Conservation (phyloP, 352 stramenopile genomes). For the Phytophthora sp. region DNA sequence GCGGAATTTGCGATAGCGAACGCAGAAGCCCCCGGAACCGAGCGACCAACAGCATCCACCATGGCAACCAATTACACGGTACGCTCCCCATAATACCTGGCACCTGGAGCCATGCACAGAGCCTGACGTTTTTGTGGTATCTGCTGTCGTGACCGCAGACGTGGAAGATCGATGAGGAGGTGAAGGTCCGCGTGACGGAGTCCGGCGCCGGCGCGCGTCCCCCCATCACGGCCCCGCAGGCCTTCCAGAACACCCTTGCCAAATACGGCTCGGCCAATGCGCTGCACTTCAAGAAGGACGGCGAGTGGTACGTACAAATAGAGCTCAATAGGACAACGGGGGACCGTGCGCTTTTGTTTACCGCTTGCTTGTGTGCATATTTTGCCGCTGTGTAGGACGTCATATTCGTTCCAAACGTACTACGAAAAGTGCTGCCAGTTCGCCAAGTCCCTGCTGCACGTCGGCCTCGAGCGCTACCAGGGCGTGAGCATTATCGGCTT, state of each 20-base stretch:
- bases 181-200: constrained; percentile 72
- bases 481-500: constrained; percentile 91
- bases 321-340: no score
- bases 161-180: constrained; percentile 88
- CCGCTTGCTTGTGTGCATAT: not conserved
- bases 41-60: constrained; percentile 14
- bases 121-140: constrained; percentile 6
- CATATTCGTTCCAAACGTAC: constrained; percentile 76
- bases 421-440: constrained; percentile 81
- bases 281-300: constrained; percentile 75
- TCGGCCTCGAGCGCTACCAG: constrained; percentile 77
- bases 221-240: constrained; percentile 59
- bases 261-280: constrained; percentile 61
- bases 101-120: not conserved
- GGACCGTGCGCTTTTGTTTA: not conserved
- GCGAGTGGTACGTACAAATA: constrained; percentile 59
- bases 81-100: constrained; percentile 21
- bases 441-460: constrained; percentile 77
- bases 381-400: constrained; percentile 43
- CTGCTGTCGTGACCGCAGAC: constrained; percentile 41
- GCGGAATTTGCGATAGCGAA: constrained; percentile 50
- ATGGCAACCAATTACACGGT: constrained; percentile 53
- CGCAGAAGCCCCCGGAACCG: constrained; percentile 21
- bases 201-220: constrained; percentile 49
- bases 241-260: constrained; percentile 66